These are phyloP conservation scores for Glycine tomentella DNA, from an alignment of 306 rosid species.

Conservation along the genomic window DNA sequence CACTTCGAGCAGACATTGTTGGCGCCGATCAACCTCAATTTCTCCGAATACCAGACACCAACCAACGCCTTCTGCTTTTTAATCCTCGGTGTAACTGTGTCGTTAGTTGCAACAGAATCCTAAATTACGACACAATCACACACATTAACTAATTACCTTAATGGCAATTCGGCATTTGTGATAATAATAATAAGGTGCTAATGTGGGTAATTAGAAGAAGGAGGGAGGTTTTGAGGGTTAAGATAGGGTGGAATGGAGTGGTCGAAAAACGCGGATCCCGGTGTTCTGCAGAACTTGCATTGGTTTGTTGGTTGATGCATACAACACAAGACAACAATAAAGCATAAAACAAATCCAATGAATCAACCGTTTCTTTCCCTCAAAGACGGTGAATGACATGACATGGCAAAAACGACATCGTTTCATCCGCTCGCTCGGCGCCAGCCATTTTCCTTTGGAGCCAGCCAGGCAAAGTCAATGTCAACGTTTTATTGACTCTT, in stretches of 20 bases:
- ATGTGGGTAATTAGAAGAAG: neutral
- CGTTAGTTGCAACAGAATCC: slow-evolving; percentile 44
- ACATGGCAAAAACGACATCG: slow-evolving; percentile 52
- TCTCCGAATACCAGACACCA: slow-evolving; percentile 31
- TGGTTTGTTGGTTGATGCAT: neutral
- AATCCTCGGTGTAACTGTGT: slow-evolving; percentile 49
- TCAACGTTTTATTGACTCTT: slow-evolving; percentile 13
- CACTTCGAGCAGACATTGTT: slow-evolving; percentile 72
- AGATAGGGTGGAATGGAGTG: slow-evolving; percentile 44
- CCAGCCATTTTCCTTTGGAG: slow-evolving; percentile 25
- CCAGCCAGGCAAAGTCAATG: slow-evolving; percentile 14
- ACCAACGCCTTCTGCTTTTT: slow-evolving; percentile 47
- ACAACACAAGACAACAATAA: slow-evolving; percentile 35
- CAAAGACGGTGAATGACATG: slow-evolving; percentile 45
- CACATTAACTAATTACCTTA: neutral
- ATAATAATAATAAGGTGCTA: neutral
- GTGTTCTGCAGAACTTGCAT: slow-evolving; percentile 64
- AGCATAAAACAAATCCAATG: slow-evolving; percentile 35
- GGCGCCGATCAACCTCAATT: slow-evolving; percentile 36
- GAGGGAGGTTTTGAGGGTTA: neutral
- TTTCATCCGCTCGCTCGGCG: slow-evolving; percentile 28
- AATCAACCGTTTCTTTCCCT: slow-evolving; percentile 24
- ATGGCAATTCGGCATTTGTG: slow-evolving; percentile 6
- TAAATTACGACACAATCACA: slow-evolving; percentile 42
- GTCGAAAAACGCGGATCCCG: slow-evolving; percentile 78